Conservation (phyloP, 2,329 filamentous ascomycete genomes). For the Knufia fluminis region DNA sequence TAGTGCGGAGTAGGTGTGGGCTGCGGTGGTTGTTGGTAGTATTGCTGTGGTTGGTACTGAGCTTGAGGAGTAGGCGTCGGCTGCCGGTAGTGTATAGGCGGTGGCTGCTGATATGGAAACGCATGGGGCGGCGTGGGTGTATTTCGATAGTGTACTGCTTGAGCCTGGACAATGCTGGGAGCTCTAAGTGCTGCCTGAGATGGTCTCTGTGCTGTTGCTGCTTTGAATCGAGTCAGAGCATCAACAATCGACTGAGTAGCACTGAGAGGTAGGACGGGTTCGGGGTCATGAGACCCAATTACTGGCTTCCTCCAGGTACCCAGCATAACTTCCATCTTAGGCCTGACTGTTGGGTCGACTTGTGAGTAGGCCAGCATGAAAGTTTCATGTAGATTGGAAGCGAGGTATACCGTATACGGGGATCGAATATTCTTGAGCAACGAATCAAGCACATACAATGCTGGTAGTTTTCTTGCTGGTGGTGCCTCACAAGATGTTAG, state of each 20-base stretch:
- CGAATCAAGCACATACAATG: constrained; percentile 95
- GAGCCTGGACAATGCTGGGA: constrained; percentile 44
- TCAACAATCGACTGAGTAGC: constrained; percentile 87
- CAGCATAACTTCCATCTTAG: constrained; percentile 93
- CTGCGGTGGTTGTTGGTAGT: constrained; percentile 17
- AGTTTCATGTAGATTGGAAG: constrained; percentile 80
- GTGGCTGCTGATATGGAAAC: neutral
- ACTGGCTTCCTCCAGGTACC: constrained; percentile 98
- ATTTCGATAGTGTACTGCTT: constrained; percentile 50
- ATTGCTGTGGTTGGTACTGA: constrained; percentile 11
- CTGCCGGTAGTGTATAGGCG: constrained; percentile 13
- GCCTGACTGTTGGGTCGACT: constrained; percentile 71
- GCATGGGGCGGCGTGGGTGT: constrained; percentile 59
- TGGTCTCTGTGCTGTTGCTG: constrained; percentile 43
- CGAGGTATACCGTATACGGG: constrained; percentile 91
- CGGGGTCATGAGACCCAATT: constrained; percentile 82
- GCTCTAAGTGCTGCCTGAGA: constrained; percentile 35
- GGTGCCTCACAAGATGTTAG: constrained; percentile 54
- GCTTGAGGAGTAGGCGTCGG: constrained; percentile 21
- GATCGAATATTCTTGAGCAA: constrained; percentile 98
- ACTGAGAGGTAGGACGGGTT: constrained; percentile 82
- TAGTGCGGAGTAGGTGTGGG: constrained; percentile 24
- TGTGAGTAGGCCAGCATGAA: constrained; percentile 96
- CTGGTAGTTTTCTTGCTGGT: constrained; percentile 80
- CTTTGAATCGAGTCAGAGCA: constrained; percentile 74